Evolutionary conservation across 129 eudicot genomes (phyloP).

Genomic region (Artemisia annua): DNA sequence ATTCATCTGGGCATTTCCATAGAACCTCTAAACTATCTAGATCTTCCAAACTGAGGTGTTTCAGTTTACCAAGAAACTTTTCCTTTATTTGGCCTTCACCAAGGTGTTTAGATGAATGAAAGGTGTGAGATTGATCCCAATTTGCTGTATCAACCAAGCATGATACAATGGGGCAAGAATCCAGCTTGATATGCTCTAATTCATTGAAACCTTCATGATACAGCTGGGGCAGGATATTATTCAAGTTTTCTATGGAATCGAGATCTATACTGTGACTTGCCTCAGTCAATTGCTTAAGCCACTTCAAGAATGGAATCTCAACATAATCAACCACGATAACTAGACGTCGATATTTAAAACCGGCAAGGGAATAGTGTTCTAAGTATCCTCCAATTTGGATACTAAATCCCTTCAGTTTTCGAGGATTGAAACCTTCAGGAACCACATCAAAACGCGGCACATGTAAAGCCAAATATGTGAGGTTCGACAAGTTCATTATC

Average conservation of each 20-base stretch:
- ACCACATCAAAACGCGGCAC: too few species aligned
- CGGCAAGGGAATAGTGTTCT: too few species aligned
- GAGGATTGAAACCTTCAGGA: too few species aligned
- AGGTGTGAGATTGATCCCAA: not conserved
- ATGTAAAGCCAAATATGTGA: too few species aligned
- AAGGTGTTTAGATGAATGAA: too few species aligned
- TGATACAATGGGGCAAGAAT: not conserved
- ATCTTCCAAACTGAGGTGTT: not conserved
- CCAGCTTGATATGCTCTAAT: not conserved
- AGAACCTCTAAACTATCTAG: not conserved
- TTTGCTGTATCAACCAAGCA: not conserved
- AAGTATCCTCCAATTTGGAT: too few species aligned
- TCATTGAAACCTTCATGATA: not conserved
- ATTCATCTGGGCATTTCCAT: not conserved
- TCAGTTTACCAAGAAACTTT: not conserved
- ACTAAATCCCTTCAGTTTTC: too few species aligned
- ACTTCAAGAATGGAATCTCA: not conserved
- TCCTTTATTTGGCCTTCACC: not conserved
- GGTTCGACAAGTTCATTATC: too few species aligned
- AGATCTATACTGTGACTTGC: not conserved
- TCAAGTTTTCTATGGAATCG: not conserved
- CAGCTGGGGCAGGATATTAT: not conserved
- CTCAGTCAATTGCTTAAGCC: too few species aligned
- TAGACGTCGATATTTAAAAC: not conserved
- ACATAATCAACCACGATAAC: not conserved